These are phyloP conservation scores for Nakataea oryzae DNA, from an alignment of 2,329 filamentous ascomycete species.

Conservation along the genomic window DNA sequence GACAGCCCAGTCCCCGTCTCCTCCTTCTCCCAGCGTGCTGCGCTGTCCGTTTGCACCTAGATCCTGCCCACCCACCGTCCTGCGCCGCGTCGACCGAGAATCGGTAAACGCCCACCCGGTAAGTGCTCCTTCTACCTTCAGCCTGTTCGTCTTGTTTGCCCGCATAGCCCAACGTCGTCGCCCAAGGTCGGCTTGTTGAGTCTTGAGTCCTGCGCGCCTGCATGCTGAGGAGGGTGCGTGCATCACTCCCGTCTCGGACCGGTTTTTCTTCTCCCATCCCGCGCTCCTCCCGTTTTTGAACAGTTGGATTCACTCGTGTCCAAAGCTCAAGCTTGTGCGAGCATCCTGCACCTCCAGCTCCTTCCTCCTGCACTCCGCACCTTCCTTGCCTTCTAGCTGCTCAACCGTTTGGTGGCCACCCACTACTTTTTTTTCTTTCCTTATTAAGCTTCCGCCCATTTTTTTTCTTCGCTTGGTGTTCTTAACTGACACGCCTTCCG, in stretches of 20 bases:
- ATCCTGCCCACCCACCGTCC: slow-evolving; percentile 2
- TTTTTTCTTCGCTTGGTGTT: not conserved
- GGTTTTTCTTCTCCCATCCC: not conserved
- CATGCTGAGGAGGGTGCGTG: not conserved
- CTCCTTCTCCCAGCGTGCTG: slow-evolving; percentile 5
- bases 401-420: not conserved
- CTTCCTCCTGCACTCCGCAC: not conserved
- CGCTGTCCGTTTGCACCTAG: not conserved
- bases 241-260: slow-evolving; percentile 4
- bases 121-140: not conserved
- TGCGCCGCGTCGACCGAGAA: not conserved
- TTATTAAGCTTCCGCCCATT: not conserved
- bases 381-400: too few relatives aligned
- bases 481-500: not conserved
- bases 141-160: not conserved
- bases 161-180: not conserved
- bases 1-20: slow-evolving; percentile 10
- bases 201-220: not conserved
- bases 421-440: not conserved
- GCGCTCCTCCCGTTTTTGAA: not conserved
- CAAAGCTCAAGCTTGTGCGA: not conserved
- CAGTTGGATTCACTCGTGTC: not conserved
- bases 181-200: not conserved
- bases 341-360: not conserved
- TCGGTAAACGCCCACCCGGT: not conserved